Percentiles rank a stretch among this genome's conserved stretches.
phyloP scores from a whole-genome alignment of 768 basidiomycete species.

The Lactarius deliciosus region DNA sequence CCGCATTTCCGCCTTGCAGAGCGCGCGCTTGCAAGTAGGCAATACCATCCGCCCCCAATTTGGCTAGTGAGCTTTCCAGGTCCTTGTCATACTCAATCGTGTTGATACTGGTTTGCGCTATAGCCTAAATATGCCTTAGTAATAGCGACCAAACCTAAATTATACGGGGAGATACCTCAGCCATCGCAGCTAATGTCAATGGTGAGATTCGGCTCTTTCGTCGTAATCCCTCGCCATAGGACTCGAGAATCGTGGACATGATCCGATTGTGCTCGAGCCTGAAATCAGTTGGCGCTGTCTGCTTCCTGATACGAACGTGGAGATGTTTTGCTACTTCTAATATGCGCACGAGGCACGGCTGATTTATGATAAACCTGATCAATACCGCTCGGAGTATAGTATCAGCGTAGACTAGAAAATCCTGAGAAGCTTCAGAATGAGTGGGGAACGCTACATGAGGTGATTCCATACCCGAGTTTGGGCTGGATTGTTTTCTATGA shows the following conservation, averaged over 20 bases:
- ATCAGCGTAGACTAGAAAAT: constrained; percentile 58
- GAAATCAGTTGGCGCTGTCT: constrained; percentile 9
- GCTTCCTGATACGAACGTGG: constrained; percentile 35
- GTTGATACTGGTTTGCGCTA: constrained; percentile 36
- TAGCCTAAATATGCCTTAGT: constrained; percentile 30
- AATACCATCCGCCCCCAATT: constrained; percentile 24
- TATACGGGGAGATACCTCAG: constrained; percentile 47
- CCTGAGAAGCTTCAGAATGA: constrained; percentile 40
- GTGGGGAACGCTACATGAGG: constrained; percentile 3
- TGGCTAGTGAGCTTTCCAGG: constrained; percentile 11
- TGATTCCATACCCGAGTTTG: constrained; percentile 47
- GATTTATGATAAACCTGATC: constrained; percentile 49
- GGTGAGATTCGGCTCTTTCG: constrained; percentile 52
- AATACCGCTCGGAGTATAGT: constrained; percentile 56
- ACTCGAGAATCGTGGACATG: constrained; percentile 40
- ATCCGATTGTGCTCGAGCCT: constrained; percentile 25
- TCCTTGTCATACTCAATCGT: constrained; percentile 20
- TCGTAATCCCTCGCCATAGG: constrained; percentile 52
- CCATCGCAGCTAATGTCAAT: constrained; percentile 48
- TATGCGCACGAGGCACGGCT: constrained; percentile 45
- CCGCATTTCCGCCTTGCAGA: constrained; percentile 39
- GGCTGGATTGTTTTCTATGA: constrained; percentile 61
- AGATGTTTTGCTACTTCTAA: constrained; percentile 48
- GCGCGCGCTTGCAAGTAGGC: constrained; percentile 34
- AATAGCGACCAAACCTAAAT: neutral